Percentiles rank a stretch among this genome's conserved stretches.
These are phyloP conservation scores for Trametes sp. DNA, from an alignment of 1,284 basidiomycete species.

Conservation along the genomic window DNA sequence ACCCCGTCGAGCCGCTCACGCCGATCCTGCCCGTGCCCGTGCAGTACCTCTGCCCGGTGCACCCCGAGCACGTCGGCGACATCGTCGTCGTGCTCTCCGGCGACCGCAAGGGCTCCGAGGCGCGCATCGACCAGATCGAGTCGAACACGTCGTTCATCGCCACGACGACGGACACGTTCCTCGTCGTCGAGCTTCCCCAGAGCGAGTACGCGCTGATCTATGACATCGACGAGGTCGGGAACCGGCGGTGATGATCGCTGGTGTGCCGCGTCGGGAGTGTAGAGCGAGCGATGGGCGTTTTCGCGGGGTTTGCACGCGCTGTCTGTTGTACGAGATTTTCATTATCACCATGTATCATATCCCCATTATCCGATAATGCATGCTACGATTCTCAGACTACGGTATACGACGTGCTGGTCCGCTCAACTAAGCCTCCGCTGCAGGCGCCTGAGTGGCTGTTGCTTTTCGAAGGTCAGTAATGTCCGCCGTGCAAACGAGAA, in stretches of 20 bases:
- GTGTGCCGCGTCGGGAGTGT: too few relatives aligned
- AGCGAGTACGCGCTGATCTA: too few relatives aligned
- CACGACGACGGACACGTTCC: slow-evolving; percentile 18
- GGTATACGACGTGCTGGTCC: neutral
- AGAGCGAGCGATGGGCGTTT: too few relatives aligned
- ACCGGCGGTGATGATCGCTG: slow-evolving; percentile 24
- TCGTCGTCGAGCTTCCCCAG: too few relatives aligned
- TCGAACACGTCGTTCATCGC: slow-evolving; percentile 27
- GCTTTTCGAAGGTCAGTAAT: neutral
- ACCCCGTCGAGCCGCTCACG: slow-evolving; percentile 34
- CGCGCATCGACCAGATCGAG: slow-evolving; percentile 32
- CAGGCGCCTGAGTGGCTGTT: neutral
- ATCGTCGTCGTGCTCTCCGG: slow-evolving; percentile 39
- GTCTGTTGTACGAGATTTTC: slow-evolving; percentile 17
- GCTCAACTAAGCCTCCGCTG: neutral
- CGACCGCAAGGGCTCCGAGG: slow-evolving; percentile 35
- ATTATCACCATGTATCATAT: slow-evolving; percentile 16
- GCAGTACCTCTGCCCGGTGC: slow-evolving; percentile 40
- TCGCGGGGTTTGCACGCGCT: neutral
- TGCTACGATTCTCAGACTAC: neutral
- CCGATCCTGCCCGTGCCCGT: slow-evolving; percentile 40
- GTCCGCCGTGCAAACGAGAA: neutral
- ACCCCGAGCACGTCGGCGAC: slow-evolving; percentile 35
- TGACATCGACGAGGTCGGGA: slow-evolving; percentile 31
- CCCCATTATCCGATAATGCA: slow-evolving; percentile 8